phyloP scores from a whole-genome alignment of 2,329 filamentous ascomycete genomes.

The Trichoderma gracile region DNA sequence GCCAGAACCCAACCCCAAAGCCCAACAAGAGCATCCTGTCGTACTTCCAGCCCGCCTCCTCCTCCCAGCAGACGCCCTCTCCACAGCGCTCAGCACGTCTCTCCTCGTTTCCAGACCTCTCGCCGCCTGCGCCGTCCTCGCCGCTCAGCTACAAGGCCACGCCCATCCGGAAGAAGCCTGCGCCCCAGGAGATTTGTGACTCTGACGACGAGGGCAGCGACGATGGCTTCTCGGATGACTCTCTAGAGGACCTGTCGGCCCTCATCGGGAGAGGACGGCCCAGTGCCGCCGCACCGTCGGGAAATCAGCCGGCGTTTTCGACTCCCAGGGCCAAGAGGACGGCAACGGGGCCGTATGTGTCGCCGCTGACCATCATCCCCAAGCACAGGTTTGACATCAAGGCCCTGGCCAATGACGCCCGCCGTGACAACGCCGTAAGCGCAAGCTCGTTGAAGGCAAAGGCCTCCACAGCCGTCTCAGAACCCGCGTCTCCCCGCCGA shows the following conservation, averaged over 20 bases:
- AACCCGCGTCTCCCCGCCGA: background rate
- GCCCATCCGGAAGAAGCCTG: conserved; percentile 25
- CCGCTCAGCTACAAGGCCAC: conserved; percentile 33
- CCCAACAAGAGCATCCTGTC: conserved; percentile 41
- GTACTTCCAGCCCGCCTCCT: conserved; percentile 40
- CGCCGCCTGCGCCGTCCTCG: conserved; percentile 33
- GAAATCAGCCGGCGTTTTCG: conserved; percentile 33
- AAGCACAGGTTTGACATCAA: conserved; percentile 66
- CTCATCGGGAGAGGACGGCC: conserved; percentile 37
- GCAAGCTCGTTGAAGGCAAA: conserved; percentile 52
- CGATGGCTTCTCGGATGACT: conserved; percentile 55
- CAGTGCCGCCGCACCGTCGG: conserved; percentile 27
- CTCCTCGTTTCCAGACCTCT: conserved; percentile 29
- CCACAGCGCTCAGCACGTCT: conserved; percentile 19
- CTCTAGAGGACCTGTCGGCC: conserved; percentile 53
- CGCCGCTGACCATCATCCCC: conserved; percentile 52
- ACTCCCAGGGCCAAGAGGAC: conserved; percentile 53
- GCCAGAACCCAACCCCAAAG: conserved; percentile 15
- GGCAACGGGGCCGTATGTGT: conserved; percentile 43
- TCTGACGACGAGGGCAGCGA: conserved; percentile 72
- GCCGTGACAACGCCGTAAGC: conserved; percentile 59
- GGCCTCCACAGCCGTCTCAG: conserved; percentile 37
- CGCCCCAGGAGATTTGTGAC: conserved; percentile 55
- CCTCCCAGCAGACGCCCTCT: conserved; percentile 24
- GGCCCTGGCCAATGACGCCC: conserved; percentile 59